These are phyloP conservation scores for Lentinus polychrous DNA, from an alignment of 1,284 basidiomycete species.

Conservation along the genomic window DNA sequence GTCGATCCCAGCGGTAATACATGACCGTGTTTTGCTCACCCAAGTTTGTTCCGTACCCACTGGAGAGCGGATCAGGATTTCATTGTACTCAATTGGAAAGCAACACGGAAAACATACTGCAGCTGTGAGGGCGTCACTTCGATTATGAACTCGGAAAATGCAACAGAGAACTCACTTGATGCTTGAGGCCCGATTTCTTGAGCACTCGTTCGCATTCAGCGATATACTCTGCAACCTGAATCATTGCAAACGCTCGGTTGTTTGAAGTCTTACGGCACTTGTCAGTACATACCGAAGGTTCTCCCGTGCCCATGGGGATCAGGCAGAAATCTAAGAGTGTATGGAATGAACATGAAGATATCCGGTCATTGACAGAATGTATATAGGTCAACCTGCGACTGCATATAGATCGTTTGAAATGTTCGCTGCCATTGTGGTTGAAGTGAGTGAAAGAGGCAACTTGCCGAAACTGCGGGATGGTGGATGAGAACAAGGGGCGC, in stretches of 20 bases:
- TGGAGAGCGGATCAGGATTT: slow-evolving; percentile 22
- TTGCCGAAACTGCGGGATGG: too few relatives aligned
- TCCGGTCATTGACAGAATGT: not conserved
- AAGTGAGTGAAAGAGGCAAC: too few relatives aligned
- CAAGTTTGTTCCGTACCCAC: slow-evolving; percentile 87
- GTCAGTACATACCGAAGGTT: slow-evolving; percentile 55
- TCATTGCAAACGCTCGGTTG: slow-evolving; percentile 3
- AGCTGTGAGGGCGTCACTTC: slow-evolving; percentile 37
- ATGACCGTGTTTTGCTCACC: slow-evolving; percentile 34
- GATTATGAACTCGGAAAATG: not conserved
- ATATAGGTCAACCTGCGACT: slow-evolving; percentile 39
- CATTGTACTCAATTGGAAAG: not conserved
- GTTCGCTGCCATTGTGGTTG: not conserved
- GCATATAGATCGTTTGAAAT: slow-evolving; percentile 46
- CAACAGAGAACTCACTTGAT: slow-evolving; percentile 46
- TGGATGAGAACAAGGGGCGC: too few relatives aligned
- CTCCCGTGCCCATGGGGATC: slow-evolving; percentile 70
- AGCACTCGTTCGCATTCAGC: slow-evolving; percentile 78
- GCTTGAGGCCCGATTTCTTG: slow-evolving; percentile 74
- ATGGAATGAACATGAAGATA: slow-evolving; percentile 4
- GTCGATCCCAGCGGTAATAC: not conserved
- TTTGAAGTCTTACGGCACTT: too few relatives aligned
- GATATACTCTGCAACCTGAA: slow-evolving; percentile 65
- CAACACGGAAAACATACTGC: slow-evolving; percentile 48
- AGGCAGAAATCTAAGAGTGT: slow-evolving; percentile 67